Evolutionary conservation across 805 yeast species (phyloP).

Genomic region (Hanseniaspora meyeri): DNA sequence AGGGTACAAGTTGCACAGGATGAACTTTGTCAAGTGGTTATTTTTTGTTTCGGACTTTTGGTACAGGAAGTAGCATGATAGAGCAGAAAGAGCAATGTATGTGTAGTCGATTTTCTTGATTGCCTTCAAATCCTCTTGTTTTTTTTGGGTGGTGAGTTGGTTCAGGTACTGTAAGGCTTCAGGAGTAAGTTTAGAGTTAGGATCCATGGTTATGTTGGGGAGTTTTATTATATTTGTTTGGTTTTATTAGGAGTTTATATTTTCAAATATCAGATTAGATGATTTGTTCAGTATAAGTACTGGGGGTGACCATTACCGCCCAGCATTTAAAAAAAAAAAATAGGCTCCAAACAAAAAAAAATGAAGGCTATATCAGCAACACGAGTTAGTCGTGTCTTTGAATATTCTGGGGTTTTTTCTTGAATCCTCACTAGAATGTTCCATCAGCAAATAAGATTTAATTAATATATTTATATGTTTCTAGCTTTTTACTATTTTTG

Average conservation of each 20-base stretch:
- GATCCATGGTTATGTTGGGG: background rate
- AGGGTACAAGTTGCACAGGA: slow-evolving; percentile 6
- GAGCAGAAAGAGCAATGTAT: background rate
- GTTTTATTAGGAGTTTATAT: too few species aligned
- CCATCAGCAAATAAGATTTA: background rate
- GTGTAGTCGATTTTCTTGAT: slow-evolving; percentile 7
- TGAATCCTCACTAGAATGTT: background rate
- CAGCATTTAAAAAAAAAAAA: background rate
- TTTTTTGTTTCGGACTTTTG: background rate
- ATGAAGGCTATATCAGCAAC: too few species aligned
- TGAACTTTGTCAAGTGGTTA: slow-evolving; percentile 5
- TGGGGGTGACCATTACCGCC: too few species aligned
- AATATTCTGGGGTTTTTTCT: too few species aligned
- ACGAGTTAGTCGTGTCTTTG: too few species aligned
- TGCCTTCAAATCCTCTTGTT: background rate
- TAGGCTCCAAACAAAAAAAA: background rate
- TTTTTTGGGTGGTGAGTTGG: slow-evolving; percentile 2
- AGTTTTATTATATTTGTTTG: background rate
- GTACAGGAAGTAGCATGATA: background rate
- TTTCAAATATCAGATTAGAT: background rate
- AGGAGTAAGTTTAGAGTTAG: background rate
- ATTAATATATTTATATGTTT: too few species aligned
- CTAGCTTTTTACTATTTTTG: too few species aligned
- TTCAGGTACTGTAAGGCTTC: slow-evolving; percentile 1
- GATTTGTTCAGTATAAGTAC: background rate